These are phyloP conservation scores for Aeschynomene evenia DNA, from an alignment of 306 rosid genomes.

Conservation along the genomic window DNA sequence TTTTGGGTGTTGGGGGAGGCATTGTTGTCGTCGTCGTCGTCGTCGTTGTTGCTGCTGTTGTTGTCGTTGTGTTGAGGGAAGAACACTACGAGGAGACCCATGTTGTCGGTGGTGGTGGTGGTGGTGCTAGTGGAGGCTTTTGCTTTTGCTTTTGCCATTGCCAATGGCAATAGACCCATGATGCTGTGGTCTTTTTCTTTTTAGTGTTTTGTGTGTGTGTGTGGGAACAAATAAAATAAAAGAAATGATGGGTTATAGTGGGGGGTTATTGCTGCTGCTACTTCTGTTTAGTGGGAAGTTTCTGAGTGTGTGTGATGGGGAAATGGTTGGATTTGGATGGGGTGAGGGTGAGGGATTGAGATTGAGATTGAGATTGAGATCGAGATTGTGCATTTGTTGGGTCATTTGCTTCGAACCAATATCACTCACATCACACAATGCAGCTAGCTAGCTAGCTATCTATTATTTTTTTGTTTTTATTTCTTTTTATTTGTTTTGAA, in stretches of 20 bases:
- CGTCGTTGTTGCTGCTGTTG: neutral
- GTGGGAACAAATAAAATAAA: no score
- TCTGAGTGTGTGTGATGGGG: neutral
- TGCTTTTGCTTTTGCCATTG: slow-evolving; percentile 30
- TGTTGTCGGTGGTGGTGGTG: neutral
- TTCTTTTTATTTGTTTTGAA: neutral
- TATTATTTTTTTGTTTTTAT: neutral
- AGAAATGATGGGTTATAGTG: neutral
- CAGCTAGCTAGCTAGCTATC: neutral
- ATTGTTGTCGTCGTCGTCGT: slow-evolving; percentile 36
- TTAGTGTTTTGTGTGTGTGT: neutral
- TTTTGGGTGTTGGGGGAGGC: slow-evolving; percentile 15
- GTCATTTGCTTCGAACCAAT: slow-evolving; percentile 23
- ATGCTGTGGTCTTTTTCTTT: neutral
- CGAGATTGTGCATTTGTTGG: slow-evolving; percentile 25
- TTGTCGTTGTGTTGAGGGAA: slow-evolving; percentile 44
- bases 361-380: no score
- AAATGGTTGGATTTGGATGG: neutral
- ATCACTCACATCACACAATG: neutral
- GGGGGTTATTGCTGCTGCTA: neutral
- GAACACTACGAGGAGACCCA: slow-evolving; percentile 69
- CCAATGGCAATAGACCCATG: slow-evolving; percentile 34
- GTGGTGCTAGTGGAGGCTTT: neutral
- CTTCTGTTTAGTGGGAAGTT: neutral
- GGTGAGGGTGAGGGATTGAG: no score